phyloP scores from a whole-genome alignment of 176 grass and related monocot species.

The Cymbopogon citratus region DNA sequence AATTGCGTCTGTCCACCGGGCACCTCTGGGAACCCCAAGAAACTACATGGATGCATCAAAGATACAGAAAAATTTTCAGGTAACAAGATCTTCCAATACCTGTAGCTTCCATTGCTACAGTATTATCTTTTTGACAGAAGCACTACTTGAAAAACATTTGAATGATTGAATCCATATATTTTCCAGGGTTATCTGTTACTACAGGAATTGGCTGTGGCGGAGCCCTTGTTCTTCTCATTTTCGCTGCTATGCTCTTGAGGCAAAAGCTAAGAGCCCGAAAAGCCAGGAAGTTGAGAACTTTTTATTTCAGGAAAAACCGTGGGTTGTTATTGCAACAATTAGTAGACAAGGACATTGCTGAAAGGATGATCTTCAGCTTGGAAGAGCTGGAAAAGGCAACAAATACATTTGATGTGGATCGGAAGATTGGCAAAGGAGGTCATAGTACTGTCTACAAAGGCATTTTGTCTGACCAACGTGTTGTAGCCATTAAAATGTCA shows the following conservation, averaged over 20 bases:
- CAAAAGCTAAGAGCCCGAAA: conserved; percentile 5
- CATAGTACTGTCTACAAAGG: conserved; percentile 10
- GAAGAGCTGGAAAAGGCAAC: conserved; percentile 26
- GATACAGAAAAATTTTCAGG: not conserved
- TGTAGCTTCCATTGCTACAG: not conserved
- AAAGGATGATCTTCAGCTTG: conserved; percentile 24
- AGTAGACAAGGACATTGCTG: conserved; percentile 30
- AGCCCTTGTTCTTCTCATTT: conserved; percentile 2
- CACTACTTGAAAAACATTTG: not conserved
- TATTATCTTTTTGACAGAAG: not conserved
- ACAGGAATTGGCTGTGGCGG: conserved; percentile 9
- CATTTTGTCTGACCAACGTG: conserved; percentile 10
- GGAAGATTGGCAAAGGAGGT: conserved; percentile 12
- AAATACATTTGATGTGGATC: not conserved
- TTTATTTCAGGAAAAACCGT: conserved; percentile 22
- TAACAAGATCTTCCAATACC: not conserved
- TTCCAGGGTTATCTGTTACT: conserved; percentile 6
- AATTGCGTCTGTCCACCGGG: not conserved
- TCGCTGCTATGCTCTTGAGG: conserved; percentile 11
- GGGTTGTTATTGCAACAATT: conserved; percentile 24
- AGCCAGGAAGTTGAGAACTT: not conserved
- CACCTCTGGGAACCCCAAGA: not conserved
- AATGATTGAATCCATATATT: not conserved
- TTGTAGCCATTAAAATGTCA: conserved; percentile 13
- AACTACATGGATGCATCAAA: not conserved